Percentiles rank a stretch among this genome's conserved stretches.
Evolutionary conservation across 179 eudicot genomes (phyloP).

Genomic region (Nepenthes alata): DNA sequence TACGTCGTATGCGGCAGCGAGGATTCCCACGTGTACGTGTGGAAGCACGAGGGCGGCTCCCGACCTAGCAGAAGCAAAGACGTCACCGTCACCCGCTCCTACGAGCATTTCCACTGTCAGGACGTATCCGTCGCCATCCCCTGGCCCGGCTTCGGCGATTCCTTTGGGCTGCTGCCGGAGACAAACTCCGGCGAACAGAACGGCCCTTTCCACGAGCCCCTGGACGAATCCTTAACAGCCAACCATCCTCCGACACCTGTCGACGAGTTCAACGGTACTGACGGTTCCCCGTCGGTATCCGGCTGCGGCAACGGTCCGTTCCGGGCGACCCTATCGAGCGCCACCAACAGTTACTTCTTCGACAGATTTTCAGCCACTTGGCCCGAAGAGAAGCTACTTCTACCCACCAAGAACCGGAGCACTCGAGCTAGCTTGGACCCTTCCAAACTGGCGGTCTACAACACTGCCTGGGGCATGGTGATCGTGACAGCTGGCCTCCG

Average conservation of each 20-base stretch:
- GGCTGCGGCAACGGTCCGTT: constrained; percentile 40
- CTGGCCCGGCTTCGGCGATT: constrained; percentile 62
- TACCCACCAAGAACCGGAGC: constrained; percentile 28
- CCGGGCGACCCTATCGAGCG: constrained; percentile 53
- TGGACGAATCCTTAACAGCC: constrained; percentile 29
- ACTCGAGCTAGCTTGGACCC: constrained; percentile 67
- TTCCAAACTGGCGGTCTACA: constrained; percentile 37
- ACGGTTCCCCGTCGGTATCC: constrained; percentile 37
- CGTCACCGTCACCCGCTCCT: constrained; percentile 53
- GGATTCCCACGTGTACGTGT: constrained; percentile 73
- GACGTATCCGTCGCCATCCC: constrained; percentile 82
- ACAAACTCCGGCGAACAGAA: constrained; percentile 17
- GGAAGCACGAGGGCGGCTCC: constrained; percentile 78
- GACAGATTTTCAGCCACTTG: constrained; percentile 25
- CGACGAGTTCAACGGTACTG: constrained; percentile 39
- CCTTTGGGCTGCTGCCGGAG: constrained; percentile 22
- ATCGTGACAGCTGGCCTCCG: constrained; percentile 72
- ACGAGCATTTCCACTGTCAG: constrained; percentile 76
- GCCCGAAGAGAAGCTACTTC: too few species aligned
- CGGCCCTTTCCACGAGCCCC: constrained; percentile 12
- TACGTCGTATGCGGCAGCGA: constrained; percentile 80
- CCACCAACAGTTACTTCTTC: constrained; percentile 49
- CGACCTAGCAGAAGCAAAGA: constrained; percentile 70
- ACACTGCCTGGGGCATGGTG: constrained; percentile 82
- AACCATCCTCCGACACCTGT: constrained; percentile 63